Base-by-base conservation (phyloP, 306 rosid genomes). In the Abrus pulchellus region DNA sequence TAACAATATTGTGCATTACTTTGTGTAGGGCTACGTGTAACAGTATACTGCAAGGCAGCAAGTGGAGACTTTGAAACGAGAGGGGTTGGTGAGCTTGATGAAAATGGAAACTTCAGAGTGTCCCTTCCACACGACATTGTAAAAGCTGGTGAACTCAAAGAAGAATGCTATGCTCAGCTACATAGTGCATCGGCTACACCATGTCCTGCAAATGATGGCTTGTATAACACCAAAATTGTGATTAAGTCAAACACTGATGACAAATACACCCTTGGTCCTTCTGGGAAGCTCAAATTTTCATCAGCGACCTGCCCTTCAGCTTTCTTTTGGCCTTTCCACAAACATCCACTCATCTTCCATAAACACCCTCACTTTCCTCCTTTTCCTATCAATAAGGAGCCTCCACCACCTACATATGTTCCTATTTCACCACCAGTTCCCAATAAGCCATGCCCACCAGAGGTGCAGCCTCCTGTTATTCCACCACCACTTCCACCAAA, bases 131-230 rank as follows among this genome's bases (percentile, higher is more conserved):
- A 82, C 1, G 93, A 90, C 84, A 86, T 87, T 34, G 81, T 89
- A 5, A 85, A 85, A 78, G 85, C 84, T 30, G 94, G 82, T 14
- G 80, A 89, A 14, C 5, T 94, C 5, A 88, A 84, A 59, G 97
- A 88, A 79, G 94, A 95, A 29, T 95, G 99, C 43, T 93, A 89
- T 86, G 99, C 93, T 62, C 93, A 90, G 59, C 86, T 95, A 32
- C 98, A 89, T 29, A 91, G 93, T 79, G 92, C 97, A 33, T 77
- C 88, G 63, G 86, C 80, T 33, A 12, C 82, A 48, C 98, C 96
- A 2, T 95, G 98, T 61, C 90, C 91, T 83, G 79, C 87, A 13
- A 95, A 86, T 40, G 79, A 88, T 52, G 92, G 89, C 7, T 68
- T 87, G 0, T 75, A 89, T 6, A 65, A 88, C 75, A 79, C 88